phyloP scores from a whole-genome alignment of 495 filamentous ascomycete species.

The Hypoxylon subgilvum region DNA sequence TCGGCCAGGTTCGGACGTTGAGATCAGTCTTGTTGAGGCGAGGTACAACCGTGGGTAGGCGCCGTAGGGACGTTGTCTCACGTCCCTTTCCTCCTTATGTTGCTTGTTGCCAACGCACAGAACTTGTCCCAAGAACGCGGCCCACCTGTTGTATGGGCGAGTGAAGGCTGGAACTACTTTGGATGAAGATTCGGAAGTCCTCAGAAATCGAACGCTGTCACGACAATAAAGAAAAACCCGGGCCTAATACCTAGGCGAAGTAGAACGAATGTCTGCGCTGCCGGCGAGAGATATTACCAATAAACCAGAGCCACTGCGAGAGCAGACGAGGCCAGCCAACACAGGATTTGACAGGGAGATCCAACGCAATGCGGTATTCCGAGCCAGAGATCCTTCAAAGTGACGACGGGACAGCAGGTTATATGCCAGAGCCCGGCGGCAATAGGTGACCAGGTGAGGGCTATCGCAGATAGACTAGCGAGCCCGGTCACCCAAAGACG shows the following conservation, averaged over 20 bases:
- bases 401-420: constrained; percentile 4
- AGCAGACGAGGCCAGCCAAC: constrained; percentile 1
- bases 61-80: constrained; percentile 5
- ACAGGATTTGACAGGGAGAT: constrained; percentile 1
- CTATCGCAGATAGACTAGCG: constrained; percentile 6
- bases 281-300: background rate
- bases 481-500: constrained; percentile 1
- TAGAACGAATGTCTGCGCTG: background rate
- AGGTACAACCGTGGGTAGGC: constrained; percentile 6
- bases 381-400: constrained; percentile 6
- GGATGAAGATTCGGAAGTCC: constrained; percentile 1
- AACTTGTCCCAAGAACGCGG: constrained; percentile 11
- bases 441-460: constrained; percentile 5
- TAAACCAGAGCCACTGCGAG: background rate
- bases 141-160: constrained; percentile 15
- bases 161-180: constrained; percentile 2
- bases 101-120: constrained; percentile 21
- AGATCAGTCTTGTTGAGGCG: constrained; percentile 9
- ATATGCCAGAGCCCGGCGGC: constrained; percentile 12
- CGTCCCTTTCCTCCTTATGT: background rate
- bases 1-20: constrained; percentile 8
- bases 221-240: background rate
- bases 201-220: constrained; percentile 5
- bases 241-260: background rate
- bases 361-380: constrained; percentile 3